Conservation (phyloP, 2,329 filamentous ascomycete genomes). For the Calonectria hawksworthii region DNA sequence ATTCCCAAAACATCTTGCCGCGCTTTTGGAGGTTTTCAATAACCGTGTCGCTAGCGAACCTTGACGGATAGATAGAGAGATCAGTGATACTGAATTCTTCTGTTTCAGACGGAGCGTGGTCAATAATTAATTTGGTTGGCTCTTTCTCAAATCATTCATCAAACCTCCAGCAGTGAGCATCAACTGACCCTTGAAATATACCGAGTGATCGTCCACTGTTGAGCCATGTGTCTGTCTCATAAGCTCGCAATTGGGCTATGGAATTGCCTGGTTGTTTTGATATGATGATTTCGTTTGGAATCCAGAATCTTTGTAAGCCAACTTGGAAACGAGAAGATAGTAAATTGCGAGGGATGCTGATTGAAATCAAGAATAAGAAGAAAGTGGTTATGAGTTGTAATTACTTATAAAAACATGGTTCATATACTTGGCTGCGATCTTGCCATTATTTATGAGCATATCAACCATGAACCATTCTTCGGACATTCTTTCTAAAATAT, state of each 20-base stretch:
- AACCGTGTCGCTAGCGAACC: background rate
- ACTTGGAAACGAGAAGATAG: too few relatives aligned
- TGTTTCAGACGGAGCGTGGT: background rate
- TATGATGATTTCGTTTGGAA: background rate
- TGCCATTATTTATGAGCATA: background rate
- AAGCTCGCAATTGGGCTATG: background rate
- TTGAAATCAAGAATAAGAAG: background rate
- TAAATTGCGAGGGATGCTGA: background rate
- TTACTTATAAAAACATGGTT: background rate
- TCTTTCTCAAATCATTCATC: background rate
- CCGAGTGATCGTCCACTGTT: too few relatives aligned
- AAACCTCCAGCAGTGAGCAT: background rate
- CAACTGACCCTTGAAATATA: background rate
- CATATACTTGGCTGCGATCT: background rate
- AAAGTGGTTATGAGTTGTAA: too few relatives aligned
- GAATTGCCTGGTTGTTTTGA: background rate
- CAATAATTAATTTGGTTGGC: background rate
- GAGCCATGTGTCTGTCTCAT: background rate
- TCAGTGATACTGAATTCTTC: background rate
- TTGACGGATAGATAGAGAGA: background rate
- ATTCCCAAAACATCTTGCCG: background rate
- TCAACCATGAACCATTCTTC: background rate
- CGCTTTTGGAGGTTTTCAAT: background rate
- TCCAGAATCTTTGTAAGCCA: background rate
- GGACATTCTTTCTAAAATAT: background rate